Conservation (phyloP, 257 asterid genomes). For the Cordia subcordata region DNA sequence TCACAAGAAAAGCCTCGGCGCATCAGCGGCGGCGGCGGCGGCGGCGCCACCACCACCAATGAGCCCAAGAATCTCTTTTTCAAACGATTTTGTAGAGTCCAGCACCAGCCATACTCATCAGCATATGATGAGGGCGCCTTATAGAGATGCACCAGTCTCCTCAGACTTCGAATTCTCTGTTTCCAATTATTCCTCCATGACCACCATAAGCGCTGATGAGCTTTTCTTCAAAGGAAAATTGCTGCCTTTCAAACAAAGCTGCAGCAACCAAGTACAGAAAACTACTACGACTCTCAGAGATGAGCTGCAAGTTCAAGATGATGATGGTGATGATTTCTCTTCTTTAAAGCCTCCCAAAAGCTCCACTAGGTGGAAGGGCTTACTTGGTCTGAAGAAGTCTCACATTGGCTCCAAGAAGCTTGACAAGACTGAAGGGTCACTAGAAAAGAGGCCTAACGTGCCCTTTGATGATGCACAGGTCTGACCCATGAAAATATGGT, state of each 20-base stretch:
- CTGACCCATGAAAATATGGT: conserved; percentile 36
- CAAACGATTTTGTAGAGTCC: conserved; percentile 74
- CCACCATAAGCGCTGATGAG: conserved; percentile 84
- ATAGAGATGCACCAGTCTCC: conserved; percentile 76
- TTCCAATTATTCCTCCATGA: conserved; percentile 59
- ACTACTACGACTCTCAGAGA: conserved; percentile 58
- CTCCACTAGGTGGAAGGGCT: conserved; percentile 75
- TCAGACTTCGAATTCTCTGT: conserved; percentile 87
- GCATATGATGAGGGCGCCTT: conserved; percentile 21
- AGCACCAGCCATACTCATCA: conserved; percentile 20
- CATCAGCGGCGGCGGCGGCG: no score
- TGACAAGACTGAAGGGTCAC: conserved; percentile 32
- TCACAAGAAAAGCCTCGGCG: conserved; percentile 16
- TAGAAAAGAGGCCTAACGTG: conserved; percentile 21
- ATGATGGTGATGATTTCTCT: conserved; percentile 18
- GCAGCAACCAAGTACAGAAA: neutral
- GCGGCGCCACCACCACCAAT: conserved; percentile 22
- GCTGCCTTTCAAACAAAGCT: conserved; percentile 52
- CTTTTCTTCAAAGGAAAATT: conserved; percentile 74
- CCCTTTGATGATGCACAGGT: conserved; percentile 20
- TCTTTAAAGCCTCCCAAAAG: conserved; percentile 67
- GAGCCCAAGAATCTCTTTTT: conserved; percentile 92
- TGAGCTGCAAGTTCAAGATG: conserved; percentile 31
- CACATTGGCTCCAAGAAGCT: conserved; percentile 69
- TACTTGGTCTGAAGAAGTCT: conserved; percentile 64